Evolutionary conservation across 371 early-diverging fungal species (phyloP).

Genomic region (Zancudomyces culisetae): DNA sequence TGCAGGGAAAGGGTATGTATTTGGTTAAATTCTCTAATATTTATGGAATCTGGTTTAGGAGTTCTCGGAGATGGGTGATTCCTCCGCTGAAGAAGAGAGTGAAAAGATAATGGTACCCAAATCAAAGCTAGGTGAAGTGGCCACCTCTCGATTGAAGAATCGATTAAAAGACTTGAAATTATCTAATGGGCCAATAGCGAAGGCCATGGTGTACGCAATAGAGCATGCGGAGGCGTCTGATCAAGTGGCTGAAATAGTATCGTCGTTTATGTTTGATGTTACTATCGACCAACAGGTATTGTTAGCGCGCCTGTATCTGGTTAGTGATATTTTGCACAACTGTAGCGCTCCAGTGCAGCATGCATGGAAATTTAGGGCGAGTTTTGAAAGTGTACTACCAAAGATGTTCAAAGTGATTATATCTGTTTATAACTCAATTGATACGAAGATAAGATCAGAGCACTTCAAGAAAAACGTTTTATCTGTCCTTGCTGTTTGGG

Average conservation of each 20-base stretch:
- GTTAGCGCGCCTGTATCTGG: slow-evolving; percentile 53
- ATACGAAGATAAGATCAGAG: slow-evolving; percentile 61
- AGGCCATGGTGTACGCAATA: slow-evolving; percentile 71
- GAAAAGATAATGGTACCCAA: slow-evolving; percentile 29
- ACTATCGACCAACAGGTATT: slow-evolving; percentile 41
- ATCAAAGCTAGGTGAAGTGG: slow-evolving; percentile 36
- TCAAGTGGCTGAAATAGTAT: slow-evolving; percentile 49
- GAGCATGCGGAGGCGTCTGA: slow-evolving; percentile 66
- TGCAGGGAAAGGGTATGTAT: too few relatives aligned
- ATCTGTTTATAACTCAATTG: slow-evolving; percentile 39
- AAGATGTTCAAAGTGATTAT: slow-evolving; percentile 51
- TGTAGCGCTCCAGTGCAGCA: slow-evolving; percentile 53
- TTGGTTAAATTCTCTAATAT: not conserved
- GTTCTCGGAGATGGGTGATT: not conserved
- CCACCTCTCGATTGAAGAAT: slow-evolving; percentile 32
- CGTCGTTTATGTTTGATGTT: slow-evolving; percentile 34
- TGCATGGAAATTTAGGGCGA: slow-evolving; percentile 68
- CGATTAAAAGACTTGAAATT: slow-evolving; percentile 32
- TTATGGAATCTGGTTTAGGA: not conserved
- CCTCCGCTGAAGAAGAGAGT: slow-evolving; percentile 30
- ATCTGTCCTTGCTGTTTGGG: slow-evolving; percentile 58
- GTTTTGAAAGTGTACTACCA: slow-evolving; percentile 43
- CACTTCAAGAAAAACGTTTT: slow-evolving; percentile 50
- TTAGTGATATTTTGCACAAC: slow-evolving; percentile 77
- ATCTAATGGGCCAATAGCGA: slow-evolving; percentile 47